Conservation (phyloP, 345 rosid genomes). For the Luvunga scandens region DNA sequence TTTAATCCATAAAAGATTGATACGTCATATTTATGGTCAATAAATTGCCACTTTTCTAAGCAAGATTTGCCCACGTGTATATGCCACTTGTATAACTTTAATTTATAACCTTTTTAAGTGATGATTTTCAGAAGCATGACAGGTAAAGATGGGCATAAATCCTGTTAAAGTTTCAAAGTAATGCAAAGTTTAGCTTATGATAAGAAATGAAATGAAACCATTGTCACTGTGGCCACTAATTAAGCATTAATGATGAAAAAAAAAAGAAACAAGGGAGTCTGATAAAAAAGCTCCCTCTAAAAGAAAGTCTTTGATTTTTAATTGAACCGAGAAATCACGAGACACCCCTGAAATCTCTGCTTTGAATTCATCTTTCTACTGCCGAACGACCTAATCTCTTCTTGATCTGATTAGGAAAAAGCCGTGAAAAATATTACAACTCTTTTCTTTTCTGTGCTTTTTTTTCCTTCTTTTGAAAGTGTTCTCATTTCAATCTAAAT, state of each 20-base stretch:
- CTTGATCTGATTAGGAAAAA: constrained; percentile 26
- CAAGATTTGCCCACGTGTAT: constrained; percentile 4
- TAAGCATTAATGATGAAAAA: constrained; percentile 27
- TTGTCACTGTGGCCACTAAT: constrained; percentile 24
- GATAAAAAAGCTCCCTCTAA: constrained; percentile 4
- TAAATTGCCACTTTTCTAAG: constrained; percentile 1
- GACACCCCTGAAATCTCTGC: constrained; percentile 68
- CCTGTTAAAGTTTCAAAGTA: constrained; percentile 10
- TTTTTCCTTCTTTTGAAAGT: constrained; percentile 5
- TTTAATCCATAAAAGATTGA: background rate
- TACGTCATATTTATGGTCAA: background rate
- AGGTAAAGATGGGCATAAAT: background rate
- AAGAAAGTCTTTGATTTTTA: constrained; percentile 36
- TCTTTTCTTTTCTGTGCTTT: constrained; percentile 16
- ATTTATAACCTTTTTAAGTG: background rate
- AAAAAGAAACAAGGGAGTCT: constrained; percentile 13
- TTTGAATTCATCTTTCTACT: constrained; percentile 60
- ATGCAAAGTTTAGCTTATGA: background rate
- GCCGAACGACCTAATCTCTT: constrained; percentile 42
- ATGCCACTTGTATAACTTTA: constrained; percentile 14
- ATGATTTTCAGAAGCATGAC: background rate
- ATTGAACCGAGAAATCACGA: constrained; percentile 73
- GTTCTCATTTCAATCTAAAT: constrained; percentile 5
- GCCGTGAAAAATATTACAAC: constrained; percentile 29
- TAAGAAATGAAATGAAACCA: background rate